Evolutionary conservation across 805 yeast genomes (phyloP).

Genomic region (Vanderwaltozyma tropicalis): DNA sequence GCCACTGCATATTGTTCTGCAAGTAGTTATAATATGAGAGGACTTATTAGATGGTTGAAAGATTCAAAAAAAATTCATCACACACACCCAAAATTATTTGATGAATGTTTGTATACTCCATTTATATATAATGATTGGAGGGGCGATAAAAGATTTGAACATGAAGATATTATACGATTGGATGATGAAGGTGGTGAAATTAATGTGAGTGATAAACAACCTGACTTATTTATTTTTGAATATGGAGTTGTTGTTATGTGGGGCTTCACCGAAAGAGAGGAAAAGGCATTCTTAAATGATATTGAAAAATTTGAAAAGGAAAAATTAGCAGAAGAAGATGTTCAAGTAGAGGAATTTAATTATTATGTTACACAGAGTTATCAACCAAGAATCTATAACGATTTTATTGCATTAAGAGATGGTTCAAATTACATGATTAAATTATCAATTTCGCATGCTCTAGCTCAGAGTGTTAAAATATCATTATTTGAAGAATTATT

Average conservation of each 20-base stretch:
- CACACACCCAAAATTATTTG: constrained; percentile 78
- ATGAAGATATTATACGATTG: constrained; percentile 47
- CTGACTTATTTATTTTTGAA: constrained; percentile 82
- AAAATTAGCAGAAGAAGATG: constrained; percentile 71
- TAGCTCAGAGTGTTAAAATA: constrained; percentile 91
- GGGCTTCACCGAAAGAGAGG: constrained; percentile 87
- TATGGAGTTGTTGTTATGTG: constrained; percentile 96
- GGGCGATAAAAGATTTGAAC: constrained; percentile 35
- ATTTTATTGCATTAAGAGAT: constrained; percentile 85
- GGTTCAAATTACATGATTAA: constrained; percentile 85
- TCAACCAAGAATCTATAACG: constrained; percentile 93
- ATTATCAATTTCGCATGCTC: constrained; percentile 87
- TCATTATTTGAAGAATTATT: constrained; percentile 92
- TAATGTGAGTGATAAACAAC: constrained; percentile 65
- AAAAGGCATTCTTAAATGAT: constrained; percentile 67
- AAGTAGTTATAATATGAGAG: constrained; percentile 83
- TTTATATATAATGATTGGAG: constrained; percentile 76
- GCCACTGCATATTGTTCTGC: constrained; percentile 96
- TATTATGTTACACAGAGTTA: constrained; percentile 88
- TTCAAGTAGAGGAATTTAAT: constrained; percentile 89
- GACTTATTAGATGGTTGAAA: constrained; percentile 72
- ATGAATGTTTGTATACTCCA: constrained; percentile 91
- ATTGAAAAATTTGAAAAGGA: constrained; percentile 87
- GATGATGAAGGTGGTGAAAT: constrained; percentile 96
- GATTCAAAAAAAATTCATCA: constrained; percentile 65